Evolutionary conservation across 805 yeast species (phyloP), one percentile per base, ranked within the genome.

Genomic region (Hagleromyces aurorensis): DNA sequence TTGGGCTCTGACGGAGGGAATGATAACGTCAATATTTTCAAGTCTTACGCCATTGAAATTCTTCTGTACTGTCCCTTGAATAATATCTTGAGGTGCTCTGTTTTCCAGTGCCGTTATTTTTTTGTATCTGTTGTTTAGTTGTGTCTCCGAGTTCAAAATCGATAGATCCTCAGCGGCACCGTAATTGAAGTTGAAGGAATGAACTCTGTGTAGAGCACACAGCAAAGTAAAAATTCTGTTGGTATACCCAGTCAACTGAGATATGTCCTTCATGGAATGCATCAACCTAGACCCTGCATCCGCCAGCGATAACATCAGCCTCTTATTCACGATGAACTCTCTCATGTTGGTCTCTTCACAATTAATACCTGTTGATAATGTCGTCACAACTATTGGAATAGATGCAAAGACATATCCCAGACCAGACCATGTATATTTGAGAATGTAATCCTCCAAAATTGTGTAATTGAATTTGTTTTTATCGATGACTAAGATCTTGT

Each of bases 251-350:
- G 94, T 82, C 32, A 87, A 67, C 53, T 78, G 87, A n/a, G 91
- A 80, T 13, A 87, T 70, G 56, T 86, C 96, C 54, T 87, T 87
- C 43, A 86, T 81, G 2, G 96, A 85, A 56, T 84, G 85, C 95
- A 87, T 86, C 59, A 87, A 69, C 43, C 96, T 68, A 9, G 93
- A 80, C 4, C 96, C 96, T 0, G 97, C 95, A 60, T 87, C 97
- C 4, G 96, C 94, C 52, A 87, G 67, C 3, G 91, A 79, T 41
- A 87, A 68, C 82, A 87, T 78, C 40, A 87, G 67, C 48, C 97
- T 70, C 61, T 87, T 87, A 64, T 87, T 87, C 32, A 84, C 86
- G 46, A 87, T 78, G 45, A 86, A 87, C 43, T 82, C 85, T 46
- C 84, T 78, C 84, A 87, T 84, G 47, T 76, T 78, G 34, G 65